phyloP scores from a whole-genome alignment of 2,329 filamentous ascomycete genomes.

The Penicillium rolfsii region DNA sequence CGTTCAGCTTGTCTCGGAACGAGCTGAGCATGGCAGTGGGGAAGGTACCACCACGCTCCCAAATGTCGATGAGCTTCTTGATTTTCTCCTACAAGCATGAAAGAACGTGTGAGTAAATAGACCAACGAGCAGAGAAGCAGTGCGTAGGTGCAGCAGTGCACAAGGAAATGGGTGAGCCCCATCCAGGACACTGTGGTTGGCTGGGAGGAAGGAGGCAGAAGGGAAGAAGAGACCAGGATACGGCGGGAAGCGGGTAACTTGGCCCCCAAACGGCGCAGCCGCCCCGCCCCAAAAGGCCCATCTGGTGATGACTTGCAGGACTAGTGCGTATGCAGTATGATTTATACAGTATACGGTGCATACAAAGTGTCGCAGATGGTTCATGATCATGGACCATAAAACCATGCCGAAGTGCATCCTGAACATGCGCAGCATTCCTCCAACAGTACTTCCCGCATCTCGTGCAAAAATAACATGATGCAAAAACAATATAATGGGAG shows the following conservation, averaged over 20 bases:
- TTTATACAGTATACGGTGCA: not conserved
- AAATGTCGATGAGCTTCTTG: conserved; percentile 92
- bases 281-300: not conserved
- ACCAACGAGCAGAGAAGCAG: not conserved
- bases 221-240: not conserved
- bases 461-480: not conserved
- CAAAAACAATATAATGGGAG: conserved; percentile 43
- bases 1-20: conserved; percentile 79
- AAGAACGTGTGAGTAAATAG: conserved; percentile 51
- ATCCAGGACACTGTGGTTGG: conserved; percentile 1
- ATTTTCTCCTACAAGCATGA: conserved; percentile 84
- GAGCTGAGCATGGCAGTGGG: conserved; percentile 75
- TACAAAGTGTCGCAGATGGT: not conserved
- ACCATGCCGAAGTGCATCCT: not conserved
- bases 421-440: not conserved
- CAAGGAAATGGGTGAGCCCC: not conserved
- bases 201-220: not conserved
- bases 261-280: conserved; percentile 16
- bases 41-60: conserved; percentile 95
- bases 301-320: conserved; percentile 36
- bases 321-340: conserved; percentile 49
- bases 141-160: not conserved
- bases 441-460: not conserved
- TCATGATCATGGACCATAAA: not conserved
- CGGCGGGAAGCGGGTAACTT: conserved; percentile 1